A percentile compares a stretch with the other conserved stretches of the same genome.
These are phyloP conservation scores for Neopestalotiopsis sp. DNA, from an alignment of 2,329 filamentous ascomycete species.

Conservation along the genomic window DNA sequence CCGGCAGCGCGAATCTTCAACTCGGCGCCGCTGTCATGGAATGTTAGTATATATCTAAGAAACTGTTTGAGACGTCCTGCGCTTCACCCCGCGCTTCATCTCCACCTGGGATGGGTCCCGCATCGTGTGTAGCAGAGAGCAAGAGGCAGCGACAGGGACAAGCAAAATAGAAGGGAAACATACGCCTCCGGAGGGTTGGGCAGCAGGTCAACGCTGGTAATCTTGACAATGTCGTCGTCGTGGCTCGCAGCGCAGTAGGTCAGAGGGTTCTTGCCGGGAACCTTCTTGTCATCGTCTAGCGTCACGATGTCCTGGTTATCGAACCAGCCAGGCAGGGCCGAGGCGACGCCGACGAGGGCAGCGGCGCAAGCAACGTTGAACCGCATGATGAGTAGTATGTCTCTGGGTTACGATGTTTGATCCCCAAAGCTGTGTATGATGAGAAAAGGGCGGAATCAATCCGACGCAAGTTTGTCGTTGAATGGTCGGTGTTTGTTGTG, in stretches of 20 bases:
- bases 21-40: slow-evolving; percentile 69
- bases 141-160: not conserved
- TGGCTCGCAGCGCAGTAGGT: slow-evolving; percentile 75
- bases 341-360: slow-evolving; percentile 48
- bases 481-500: not conserved
- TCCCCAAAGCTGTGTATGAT: too few species aligned
- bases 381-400: not conserved
- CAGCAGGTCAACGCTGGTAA: slow-evolving; percentile 78
- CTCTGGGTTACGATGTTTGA: not conserved
- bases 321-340: slow-evolving; percentile 51
- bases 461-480: not conserved
- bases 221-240: slow-evolving; percentile 71
- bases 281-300: slow-evolving; percentile 61
- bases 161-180: slow-evolving; percentile 40
- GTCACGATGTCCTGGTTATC: slow-evolving; percentile 55
- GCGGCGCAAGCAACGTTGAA: slow-evolving; percentile 49
- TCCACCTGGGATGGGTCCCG: not conserved
- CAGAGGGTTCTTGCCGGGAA: slow-evolving; percentile 87
- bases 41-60: not conserved
- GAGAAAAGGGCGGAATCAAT: not conserved
- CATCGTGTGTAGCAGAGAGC: slow-evolving; percentile 20
- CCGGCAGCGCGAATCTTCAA: slow-evolving; percentile 83
- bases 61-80: not conserved
- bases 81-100: not conserved
- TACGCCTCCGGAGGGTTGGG: slow-evolving; percentile 92